Base-by-base conservation (phyloP, 805 yeast species). In the Sugiyamaella boreocaroliniensis region DNA sequence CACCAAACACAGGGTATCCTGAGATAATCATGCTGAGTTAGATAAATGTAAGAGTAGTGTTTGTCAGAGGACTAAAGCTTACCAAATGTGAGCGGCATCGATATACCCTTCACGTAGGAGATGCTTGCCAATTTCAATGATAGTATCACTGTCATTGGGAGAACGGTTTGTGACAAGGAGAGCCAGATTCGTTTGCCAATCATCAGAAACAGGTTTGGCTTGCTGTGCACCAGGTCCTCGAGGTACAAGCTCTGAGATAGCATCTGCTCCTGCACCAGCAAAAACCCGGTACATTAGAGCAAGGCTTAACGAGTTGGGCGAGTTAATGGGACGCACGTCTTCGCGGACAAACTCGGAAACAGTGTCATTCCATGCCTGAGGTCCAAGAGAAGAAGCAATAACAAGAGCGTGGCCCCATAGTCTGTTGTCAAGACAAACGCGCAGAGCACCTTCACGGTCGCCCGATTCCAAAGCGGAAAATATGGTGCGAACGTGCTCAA, bases 381-480 rank as follows among this genome's bases (percentile, higher is more conserved):
- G 77, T 2, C 93, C 85, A 26, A 81, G 70, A 15, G 87, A 66
- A 55, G 83, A 77, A 1, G 95, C 82, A 48, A 90, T 71, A 29
- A 89, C 65, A 51, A 92, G 68, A 0, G 96, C 85, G 66, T 89
- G 73, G 0, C 92, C 82, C 85, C 87, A 90, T 58, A 87, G 86
- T 9, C 80, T 77, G 50, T 79, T 77, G 1, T 76, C 72, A 16
- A 89, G 65, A 1, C 93, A 82, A 51, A 74, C 70, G 20, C 76
- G 72, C 47, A 89, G 68, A 0, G 96, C 97, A 4, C 74, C 77
- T 12, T 78, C 80, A 20, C 82, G 78, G 52, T 83, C 75, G 1
- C 97, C 97, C 4, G 71, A 6, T 42, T 58, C 57, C 55, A 51
- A 3, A 55, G 43, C 20, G 18, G 48, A 49, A 54, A 64, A 26